phyloP scores from a whole-genome alignment of 2,329 filamentous ascomycete species.

The Botrytis cinerea region DNA sequence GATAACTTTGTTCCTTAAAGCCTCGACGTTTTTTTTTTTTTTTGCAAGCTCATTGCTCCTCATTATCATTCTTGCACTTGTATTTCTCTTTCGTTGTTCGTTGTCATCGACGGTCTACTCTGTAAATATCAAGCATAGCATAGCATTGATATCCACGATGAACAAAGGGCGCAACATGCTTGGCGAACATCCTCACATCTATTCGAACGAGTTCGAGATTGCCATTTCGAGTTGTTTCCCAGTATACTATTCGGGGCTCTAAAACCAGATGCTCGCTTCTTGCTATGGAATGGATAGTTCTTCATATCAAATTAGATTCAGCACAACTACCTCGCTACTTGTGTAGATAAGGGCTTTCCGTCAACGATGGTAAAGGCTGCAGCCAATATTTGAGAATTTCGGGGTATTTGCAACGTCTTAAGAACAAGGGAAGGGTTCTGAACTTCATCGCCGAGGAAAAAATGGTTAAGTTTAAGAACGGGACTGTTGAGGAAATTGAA shows the following conservation, averaged over 20 bases:
- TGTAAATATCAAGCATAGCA: neutral
- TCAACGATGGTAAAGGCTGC: neutral
- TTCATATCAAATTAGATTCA: too few species aligned
- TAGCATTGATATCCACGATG: neutral
- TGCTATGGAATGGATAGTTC: too few species aligned
- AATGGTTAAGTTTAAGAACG: neutral
- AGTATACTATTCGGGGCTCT: too few species aligned
- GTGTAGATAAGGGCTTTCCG: neutral
- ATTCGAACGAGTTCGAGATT: too few species aligned
- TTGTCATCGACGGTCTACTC: neutral
- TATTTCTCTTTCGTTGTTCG: neutral
- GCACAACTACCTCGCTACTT: neutral
- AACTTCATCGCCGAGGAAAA: neutral
- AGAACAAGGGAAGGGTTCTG: conserved; percentile 15
- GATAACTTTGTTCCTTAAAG: neutral
- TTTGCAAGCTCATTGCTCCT: neutral
- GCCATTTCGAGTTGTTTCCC: too few species aligned
- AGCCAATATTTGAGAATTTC: conserved; percentile 13
- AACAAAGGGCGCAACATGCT: neutral
- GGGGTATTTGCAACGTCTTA: conserved; percentile 8
- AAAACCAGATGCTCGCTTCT: too few species aligned
- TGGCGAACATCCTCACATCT: too few species aligned
- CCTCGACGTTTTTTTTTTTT: neutral
- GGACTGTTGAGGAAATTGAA: neutral
- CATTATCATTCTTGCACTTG: neutral